phyloP scores from a whole-genome alignment of 305 asterid species.

The Vinca major region DNA sequence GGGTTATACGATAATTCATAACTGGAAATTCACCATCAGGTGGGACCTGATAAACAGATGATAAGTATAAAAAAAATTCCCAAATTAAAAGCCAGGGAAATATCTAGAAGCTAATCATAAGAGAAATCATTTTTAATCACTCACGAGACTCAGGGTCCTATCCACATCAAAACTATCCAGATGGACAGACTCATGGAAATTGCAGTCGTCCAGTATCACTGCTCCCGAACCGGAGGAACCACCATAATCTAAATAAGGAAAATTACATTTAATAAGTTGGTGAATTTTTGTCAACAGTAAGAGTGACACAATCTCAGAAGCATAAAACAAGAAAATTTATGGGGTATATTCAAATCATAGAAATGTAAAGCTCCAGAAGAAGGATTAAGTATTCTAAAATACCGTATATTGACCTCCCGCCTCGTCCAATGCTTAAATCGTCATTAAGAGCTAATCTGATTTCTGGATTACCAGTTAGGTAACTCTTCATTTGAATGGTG shows the following conservation, averaged over 20 bases:
- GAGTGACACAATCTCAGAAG: background rate
- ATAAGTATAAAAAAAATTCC: background rate
- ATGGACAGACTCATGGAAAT: constrained; percentile 97
- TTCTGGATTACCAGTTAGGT: constrained; percentile 93
- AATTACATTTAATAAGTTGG: constrained; percentile 2
- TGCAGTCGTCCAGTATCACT: constrained; percentile 93
- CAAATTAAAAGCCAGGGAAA: constrained; percentile 7
- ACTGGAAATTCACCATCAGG: constrained; percentile 99
- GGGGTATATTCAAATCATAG: background rate
- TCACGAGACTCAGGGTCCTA: constrained; percentile 81
- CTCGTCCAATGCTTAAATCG: constrained; percentile 74
- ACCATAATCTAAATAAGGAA: constrained; percentile 52
- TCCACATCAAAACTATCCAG: constrained; percentile 91
- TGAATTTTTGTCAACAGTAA: background rate
- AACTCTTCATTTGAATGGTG: constrained; percentile 99
- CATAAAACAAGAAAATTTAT: background rate
- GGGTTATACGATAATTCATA: constrained; percentile 97
- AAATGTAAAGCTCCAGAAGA: background rate
- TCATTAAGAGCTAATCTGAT: constrained; percentile 93
- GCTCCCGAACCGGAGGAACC: constrained; percentile 86
- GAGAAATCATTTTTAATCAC: constrained; percentile 20
- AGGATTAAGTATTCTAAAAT: constrained; percentile 16
- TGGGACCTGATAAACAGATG: constrained; percentile 56
- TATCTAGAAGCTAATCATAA: constrained; percentile 12
- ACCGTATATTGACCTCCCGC: constrained; percentile 68